These are phyloP conservation scores for Gelatoporia subvermispora DNA, from an alignment of 768 basidiomycete genomes.

Conservation along the genomic window DNA sequence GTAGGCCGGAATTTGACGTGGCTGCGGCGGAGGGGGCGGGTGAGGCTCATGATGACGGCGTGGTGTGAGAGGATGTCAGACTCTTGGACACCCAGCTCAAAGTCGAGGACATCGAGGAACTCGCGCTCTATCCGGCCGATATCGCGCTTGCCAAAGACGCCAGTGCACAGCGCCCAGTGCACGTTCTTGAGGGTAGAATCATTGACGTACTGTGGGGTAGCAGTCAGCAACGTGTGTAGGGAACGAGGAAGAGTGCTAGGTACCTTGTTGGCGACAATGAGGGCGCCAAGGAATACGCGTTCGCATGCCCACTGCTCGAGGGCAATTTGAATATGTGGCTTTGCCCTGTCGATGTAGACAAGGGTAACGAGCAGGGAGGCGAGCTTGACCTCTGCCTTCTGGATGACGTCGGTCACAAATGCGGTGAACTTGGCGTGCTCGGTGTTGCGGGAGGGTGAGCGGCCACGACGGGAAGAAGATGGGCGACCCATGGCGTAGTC, in stretches of 20 bases:
- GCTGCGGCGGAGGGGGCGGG: slow-evolving; percentile 24
- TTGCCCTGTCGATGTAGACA: slow-evolving; percentile 73
- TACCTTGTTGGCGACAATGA: slow-evolving; percentile 85
- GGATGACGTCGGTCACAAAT: slow-evolving; percentile 66
- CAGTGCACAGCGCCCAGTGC: slow-evolving; percentile 85
- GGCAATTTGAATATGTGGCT: slow-evolving; percentile 75
- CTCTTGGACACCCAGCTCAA: slow-evolving; percentile 63
- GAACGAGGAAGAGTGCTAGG: slow-evolving; percentile 14
- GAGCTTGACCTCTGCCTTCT: slow-evolving; percentile 68
- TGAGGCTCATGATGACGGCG: slow-evolving; percentile 27
- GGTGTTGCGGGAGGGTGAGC: slow-evolving; percentile 39
- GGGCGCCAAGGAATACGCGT: slow-evolving; percentile 86
- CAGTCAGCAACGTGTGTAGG: slow-evolving; percentile 6
- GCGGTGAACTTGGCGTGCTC: slow-evolving; percentile 54
- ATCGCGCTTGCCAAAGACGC: slow-evolving; percentile 77
- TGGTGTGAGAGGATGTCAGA: slow-evolving; percentile 53
- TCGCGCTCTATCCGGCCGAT: slow-evolving; percentile 79
- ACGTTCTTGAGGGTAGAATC: slow-evolving; percentile 89
- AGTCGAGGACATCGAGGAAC: slow-evolving; percentile 76
- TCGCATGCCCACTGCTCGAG: slow-evolving; percentile 85
- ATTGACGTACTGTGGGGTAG: slow-evolving; percentile 60
- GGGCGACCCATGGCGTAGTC: slow-evolving; percentile 73
- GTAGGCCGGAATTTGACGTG: slow-evolving; percentile 8
- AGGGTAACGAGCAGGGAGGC: slow-evolving; percentile 66
- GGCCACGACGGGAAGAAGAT: slow-evolving; percentile 49